Evolutionary conservation across 768 basidiomycete species (phyloP), one percentile per base, ranked within the genome.

Genomic region (Amanita pseudoporphyria): DNA sequence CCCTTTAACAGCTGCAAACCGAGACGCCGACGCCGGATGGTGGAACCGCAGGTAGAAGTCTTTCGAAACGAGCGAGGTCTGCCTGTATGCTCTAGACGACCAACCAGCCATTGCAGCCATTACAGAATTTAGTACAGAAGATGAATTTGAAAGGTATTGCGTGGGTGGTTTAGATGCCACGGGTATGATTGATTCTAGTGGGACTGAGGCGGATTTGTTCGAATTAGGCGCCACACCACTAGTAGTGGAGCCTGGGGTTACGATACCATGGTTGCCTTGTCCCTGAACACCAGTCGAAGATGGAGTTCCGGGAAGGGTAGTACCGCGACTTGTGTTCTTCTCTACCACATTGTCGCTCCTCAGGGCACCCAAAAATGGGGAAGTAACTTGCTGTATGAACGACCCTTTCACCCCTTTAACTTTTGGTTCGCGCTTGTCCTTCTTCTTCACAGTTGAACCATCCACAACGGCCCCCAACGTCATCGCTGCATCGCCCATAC

Each of bases 131-230:
- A n/a, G n/a, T n/a, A n/a, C n/a, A n/a, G n/a, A n/a, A n/a, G n/a
- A n/a, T n/a, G n/a, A n/a, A n/a, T n/a, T n/a, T n/a, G n/a, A n/a
- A n/a, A n/a, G n/a, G n/a, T n/a, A n/a, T n/a, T n/a, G n/a, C n/a
- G n/a, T n/a, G 0, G 90, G 88, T 0, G 89, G 90, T 60, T 87
- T 88, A 14, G 85, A 72, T 9, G 69, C 79, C 1, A 76, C 82
- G 0, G 90, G 87, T 36, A 92, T 86, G 53, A 93, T 92, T 10
- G 83, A 84, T 58, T 90, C 87, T 9, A 89, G 69, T 3, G 87
- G 83, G 9, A 87, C 86, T 1, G 74, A 77, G 9, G 64, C 60
- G n/a, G n/a, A n/a, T n/a, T n/a, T n/a, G n/a, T n/a, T n/a, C n/a
- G n/a, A n/a, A n/a, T n/a, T n/a, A n/a, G 0, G 65, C 9, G 47